Evolutionary conservation across 306 rosid genomes (phyloP).

Genomic region (Quercus rubra): DNA sequence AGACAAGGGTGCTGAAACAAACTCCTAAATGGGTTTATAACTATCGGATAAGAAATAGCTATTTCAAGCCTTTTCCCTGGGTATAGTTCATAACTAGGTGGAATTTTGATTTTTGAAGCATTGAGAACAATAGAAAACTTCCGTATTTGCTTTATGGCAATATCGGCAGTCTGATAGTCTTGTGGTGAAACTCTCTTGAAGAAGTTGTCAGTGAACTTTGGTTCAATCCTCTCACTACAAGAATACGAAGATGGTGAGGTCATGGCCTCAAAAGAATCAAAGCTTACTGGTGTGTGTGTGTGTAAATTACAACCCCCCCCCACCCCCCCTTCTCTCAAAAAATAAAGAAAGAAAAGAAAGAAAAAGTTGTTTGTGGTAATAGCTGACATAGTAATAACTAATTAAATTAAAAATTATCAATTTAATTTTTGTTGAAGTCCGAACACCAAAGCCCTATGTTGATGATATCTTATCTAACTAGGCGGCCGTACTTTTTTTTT

Average conservation of each 20-base stretch:
- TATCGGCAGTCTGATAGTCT: not conserved
- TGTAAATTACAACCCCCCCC: too few relatives aligned
- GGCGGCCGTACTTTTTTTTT: not conserved
- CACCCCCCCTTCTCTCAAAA: too few relatives aligned
- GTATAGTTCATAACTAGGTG: not conserved
- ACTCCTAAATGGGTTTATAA: too few relatives aligned
- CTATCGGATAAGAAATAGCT: not conserved
- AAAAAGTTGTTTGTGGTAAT: not conserved
- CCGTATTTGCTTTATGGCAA: not conserved
- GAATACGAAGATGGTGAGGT: too few relatives aligned
- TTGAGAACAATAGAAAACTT: not conserved
- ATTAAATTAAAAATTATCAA: not conserved
- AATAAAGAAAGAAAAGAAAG: too few relatives aligned
- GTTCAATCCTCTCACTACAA: too few relatives aligned
- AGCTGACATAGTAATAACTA: not conserved
- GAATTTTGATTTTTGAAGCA: not conserved
- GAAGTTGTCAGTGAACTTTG: not conserved
- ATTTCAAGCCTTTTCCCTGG: not conserved
- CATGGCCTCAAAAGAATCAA: too few relatives aligned
- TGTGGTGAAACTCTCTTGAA: not conserved
- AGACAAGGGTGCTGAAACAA: not conserved
- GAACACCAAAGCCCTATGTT: not conserved
- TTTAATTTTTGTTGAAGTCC: not conserved
- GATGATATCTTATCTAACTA: not conserved
- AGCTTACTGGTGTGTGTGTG: not conserved